Evolutionary conservation across 2,329 filamentous ascomycete genomes (phyloP).

Genomic region (Aureobasidium mangrovei): DNA sequence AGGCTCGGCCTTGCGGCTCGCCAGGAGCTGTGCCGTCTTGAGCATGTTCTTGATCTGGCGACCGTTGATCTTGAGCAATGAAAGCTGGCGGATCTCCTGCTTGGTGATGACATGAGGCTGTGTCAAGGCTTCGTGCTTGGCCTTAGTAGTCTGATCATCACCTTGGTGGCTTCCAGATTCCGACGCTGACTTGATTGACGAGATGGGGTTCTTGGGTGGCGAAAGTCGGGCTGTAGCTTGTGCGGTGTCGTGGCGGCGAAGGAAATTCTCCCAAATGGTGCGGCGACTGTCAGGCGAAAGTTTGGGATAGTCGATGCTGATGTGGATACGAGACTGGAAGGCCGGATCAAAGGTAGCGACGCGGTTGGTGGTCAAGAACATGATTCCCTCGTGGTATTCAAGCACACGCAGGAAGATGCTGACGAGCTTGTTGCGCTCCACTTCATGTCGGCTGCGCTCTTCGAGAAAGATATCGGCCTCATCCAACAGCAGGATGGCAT

Average conservation of each 20-base stretch:
- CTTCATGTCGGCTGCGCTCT: slow-evolving; percentile 31
- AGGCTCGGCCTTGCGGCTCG: slow-evolving; percentile 19
- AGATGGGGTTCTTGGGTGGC: slow-evolving; percentile 17
- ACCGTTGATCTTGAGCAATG: slow-evolving; percentile 29
- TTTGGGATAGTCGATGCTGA: slow-evolving; percentile 35
- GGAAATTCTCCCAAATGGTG: slow-evolving; percentile 39
- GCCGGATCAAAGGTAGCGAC: slow-evolving; percentile 37
- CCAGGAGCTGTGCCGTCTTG: slow-evolving; percentile 33
- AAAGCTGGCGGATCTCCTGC: slow-evolving; percentile 24
- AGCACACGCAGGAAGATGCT: slow-evolving; percentile 33
- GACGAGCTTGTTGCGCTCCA: slow-evolving; percentile 39
- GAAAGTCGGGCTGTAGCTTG: slow-evolving; percentile 19
- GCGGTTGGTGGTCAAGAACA: slow-evolving; percentile 40
- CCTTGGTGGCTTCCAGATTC: not conserved
- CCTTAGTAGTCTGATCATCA: not conserved
- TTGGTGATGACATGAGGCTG: slow-evolving; percentile 25
- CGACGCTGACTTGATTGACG: slow-evolving; percentile 17
- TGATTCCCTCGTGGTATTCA: slow-evolving; percentile 34
- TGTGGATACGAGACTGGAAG: slow-evolving; percentile 40
- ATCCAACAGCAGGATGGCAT: slow-evolving; percentile 43
- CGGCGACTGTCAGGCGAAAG: slow-evolving; percentile 29
- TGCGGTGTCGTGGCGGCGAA: slow-evolving; percentile 24
- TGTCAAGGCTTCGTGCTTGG: slow-evolving; percentile 16
- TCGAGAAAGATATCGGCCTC: slow-evolving; percentile 40
- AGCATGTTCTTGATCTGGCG: slow-evolving; percentile 36